These are phyloP conservation scores for Trichoderma gamsii DNA, from an alignment of 495 filamentous ascomycete genomes.

Conservation along the genomic window DNA sequence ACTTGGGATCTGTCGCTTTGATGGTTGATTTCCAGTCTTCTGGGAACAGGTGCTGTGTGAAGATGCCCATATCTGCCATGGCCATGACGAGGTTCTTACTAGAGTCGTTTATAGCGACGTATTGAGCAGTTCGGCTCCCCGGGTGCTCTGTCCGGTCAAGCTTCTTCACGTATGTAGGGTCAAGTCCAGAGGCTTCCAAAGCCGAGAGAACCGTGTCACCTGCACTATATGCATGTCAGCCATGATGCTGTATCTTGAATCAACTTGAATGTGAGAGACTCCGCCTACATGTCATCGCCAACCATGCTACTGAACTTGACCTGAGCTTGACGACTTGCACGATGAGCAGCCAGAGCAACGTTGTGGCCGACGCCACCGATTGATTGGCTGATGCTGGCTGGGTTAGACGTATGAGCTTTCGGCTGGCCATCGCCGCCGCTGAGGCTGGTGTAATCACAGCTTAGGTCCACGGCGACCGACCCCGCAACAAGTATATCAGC, in stretches of 20 bases:
- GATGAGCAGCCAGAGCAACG: slow-evolving; percentile 71
- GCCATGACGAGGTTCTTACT: slow-evolving; percentile 76
- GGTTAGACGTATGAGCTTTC: slow-evolving; percentile 76
- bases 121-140: slow-evolving; percentile 69
- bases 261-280: background rate
- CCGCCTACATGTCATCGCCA: slow-evolving; percentile 58
- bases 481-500: slow-evolving; percentile 80
- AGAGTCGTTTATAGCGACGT: slow-evolving; percentile 80
- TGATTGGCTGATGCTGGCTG: slow-evolving; percentile 67
- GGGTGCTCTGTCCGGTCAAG: slow-evolving; percentile 43
- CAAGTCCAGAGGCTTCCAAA: slow-evolving; percentile 56
- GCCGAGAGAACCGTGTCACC: slow-evolving; percentile 62
- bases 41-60: slow-evolving; percentile 50
- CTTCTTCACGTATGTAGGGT: slow-evolving; percentile 54
- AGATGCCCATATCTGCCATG: slow-evolving; percentile 92
- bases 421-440: slow-evolving; percentile 34
- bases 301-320: slow-evolving; percentile 69
- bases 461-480: slow-evolving; percentile 79
- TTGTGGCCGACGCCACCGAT: slow-evolving; percentile 96
- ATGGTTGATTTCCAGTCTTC: slow-evolving; percentile 56
- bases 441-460: slow-evolving; percentile 59
- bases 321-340: slow-evolving; percentile 33
- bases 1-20: slow-evolving; percentile 52
- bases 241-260: background rate
- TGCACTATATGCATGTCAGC: slow-evolving; percentile 33